A percentile compares a stretch with the other conserved stretches of the same genome.
Conservation (phyloP, 1,284 basidiomycete species). For the Ceratobasidium sp. region DNA sequence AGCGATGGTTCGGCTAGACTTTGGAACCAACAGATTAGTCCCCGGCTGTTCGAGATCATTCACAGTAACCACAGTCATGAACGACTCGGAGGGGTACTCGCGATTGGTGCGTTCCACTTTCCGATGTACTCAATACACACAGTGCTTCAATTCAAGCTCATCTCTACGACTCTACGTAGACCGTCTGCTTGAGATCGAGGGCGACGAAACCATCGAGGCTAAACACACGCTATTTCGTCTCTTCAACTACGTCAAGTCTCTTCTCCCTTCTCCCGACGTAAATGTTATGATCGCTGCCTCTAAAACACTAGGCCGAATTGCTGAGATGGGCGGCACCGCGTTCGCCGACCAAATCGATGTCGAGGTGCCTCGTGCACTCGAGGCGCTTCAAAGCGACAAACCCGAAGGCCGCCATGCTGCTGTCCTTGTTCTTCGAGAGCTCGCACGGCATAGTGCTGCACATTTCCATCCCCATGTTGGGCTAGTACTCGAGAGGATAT, state of each 20-base stretch:
- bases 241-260: slow-evolving; percentile 91
- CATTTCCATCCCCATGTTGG: slow-evolving; percentile 90
- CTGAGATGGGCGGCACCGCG: slow-evolving; percentile 81
- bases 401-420: slow-evolving; percentile 86
- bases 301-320: slow-evolving; percentile 86
- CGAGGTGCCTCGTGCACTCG: slow-evolving; percentile 85
- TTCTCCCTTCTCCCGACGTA: slow-evolving; percentile 85
- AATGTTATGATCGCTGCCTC: slow-evolving; percentile 91
- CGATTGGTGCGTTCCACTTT: slow-evolving; percentile 72
- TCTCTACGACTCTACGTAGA: slow-evolving; percentile 62
- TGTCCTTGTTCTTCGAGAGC: slow-evolving; percentile 90
- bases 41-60: slow-evolving; percentile 83
- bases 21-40: slow-evolving; percentile 86
- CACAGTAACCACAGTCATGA: slow-evolving; percentile 82
- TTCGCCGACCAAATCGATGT: slow-evolving; percentile 89
- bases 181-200: slow-evolving; percentile 76
- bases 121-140: slow-evolving; percentile 49
- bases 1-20: slow-evolving; percentile 80
- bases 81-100: slow-evolving; percentile 84
- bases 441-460: slow-evolving; percentile 86
- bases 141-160: slow-evolving; percentile 32
- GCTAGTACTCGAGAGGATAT: slow-evolving; percentile 91
- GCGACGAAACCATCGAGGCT: slow-evolving; percentile 79
- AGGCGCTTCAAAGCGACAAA: slow-evolving; percentile 71
- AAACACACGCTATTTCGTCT: slow-evolving; percentile 79